phyloP scores from a whole-genome alignment of 352 stramenopile genomes.

The Globisporangium spinosum region DNA sequence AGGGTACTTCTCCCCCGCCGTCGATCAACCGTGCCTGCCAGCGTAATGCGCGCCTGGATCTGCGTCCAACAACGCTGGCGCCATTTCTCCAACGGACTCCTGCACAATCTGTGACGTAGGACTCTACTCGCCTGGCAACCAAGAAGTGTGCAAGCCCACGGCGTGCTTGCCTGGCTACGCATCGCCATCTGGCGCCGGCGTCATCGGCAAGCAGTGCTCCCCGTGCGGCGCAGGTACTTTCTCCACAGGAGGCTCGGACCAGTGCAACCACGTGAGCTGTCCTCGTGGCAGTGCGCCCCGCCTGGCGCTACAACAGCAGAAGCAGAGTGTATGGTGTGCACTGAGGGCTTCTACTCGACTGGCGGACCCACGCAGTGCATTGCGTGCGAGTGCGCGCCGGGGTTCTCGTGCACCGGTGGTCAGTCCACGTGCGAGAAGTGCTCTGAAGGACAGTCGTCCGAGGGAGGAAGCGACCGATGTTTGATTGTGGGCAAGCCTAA shows the following conservation, averaged over 20 bases:
- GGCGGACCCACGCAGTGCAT: constrained; percentile 45
- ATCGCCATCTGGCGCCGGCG: constrained; percentile 35
- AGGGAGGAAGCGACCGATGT: constrained; percentile 32
- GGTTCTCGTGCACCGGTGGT: constrained; percentile 27
- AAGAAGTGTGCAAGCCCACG: constrained; percentile 26
- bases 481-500: constrained; percentile 18
- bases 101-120: constrained; percentile 34
- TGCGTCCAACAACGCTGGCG: constrained; percentile 26
- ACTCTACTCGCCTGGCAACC: constrained; percentile 26
- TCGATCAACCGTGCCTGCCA: constrained; percentile 24
- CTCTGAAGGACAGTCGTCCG: constrained; percentile 19
- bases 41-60: constrained; percentile 28
- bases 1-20: constrained; percentile 37
- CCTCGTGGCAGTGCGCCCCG: constrained; percentile 30
- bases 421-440: constrained; percentile 35
- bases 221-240: constrained; percentile 36
- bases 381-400: constrained; percentile 30
- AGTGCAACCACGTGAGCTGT: constrained; percentile 36
- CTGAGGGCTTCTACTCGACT: constrained; percentile 46
- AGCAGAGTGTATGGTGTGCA: constrained; percentile 34
- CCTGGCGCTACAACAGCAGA: constrained; percentile 23
- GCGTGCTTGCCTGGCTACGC: constrained; percentile 33
- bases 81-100: constrained; percentile 17
- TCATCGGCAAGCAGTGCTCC: constrained; percentile 35
- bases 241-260: constrained; percentile 28